phyloP scores from a whole-genome alignment of 805 yeast species.

The Ogataea pini region DNA sequence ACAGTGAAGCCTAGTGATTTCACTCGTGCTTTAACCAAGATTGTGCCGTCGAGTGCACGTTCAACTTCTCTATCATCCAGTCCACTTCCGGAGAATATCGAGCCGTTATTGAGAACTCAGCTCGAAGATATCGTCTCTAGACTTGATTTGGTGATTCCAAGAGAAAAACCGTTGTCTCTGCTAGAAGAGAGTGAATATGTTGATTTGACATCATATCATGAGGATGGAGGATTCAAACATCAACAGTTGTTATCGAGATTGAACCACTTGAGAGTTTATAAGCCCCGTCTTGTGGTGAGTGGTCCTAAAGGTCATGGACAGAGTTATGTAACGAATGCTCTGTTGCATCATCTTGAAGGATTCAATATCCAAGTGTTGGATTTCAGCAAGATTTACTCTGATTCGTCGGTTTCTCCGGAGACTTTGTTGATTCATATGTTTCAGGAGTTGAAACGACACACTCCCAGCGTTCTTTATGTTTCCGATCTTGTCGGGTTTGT shows the following conservation, averaged over 20 bases:
- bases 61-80: constrained; percentile 68
- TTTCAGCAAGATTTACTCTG: constrained; percentile 72
- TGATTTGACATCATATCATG: constrained; percentile 46
- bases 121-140: constrained; percentile 46
- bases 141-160: constrained; percentile 64
- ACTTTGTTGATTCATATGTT: constrained; percentile 80
- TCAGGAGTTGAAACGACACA: constrained; percentile 84
- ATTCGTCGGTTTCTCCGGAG: constrained; percentile 79
- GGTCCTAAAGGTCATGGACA: constrained; percentile 87
- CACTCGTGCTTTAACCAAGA: constrained; percentile 78
- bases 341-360: constrained; percentile 82
- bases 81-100: constrained; percentile 75
- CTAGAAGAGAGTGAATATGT: constrained; percentile 71
- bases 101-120: constrained; percentile 59
- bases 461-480: constrained; percentile 80
- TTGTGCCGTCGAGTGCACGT: constrained; percentile 90
- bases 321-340: constrained; percentile 78
- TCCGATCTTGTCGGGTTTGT: constrained; percentile 84
- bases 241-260: constrained; percentile 56
- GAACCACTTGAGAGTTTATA: constrained; percentile 58
- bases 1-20: constrained; percentile 81
- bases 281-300: constrained; percentile 75
- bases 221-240: constrained; percentile 65
- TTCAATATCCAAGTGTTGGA: constrained; percentile 87
- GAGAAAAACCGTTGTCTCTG: constrained; percentile 50